Evolutionary conservation across 108 stramenopile genomes (phyloP), one percentile per base, ranked within the genome.

Genomic region (Epipyxis sp.): DNA sequence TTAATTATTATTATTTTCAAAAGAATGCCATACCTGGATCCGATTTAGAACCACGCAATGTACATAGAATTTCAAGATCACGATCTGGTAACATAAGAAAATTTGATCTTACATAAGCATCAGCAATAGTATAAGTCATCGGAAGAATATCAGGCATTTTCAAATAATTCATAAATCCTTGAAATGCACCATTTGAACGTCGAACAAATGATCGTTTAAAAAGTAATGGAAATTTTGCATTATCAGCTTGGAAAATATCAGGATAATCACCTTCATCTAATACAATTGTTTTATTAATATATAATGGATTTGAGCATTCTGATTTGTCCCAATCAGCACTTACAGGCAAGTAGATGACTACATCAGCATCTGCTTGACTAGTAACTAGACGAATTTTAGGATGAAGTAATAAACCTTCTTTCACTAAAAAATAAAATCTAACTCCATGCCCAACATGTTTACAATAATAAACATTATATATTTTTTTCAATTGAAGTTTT

Each of bases 251-350:
- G 29, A 10, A 69, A 1, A 69, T 29, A 1, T 62, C 40, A 30
- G 59, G 2, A 25, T 42, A 61, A 45, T 78, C 78, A 46, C 59
- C 40, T 46, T 78, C 78, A 67, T 78, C 78, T 27, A 78, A 44
- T 29, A 78, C 32, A 10, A 78, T 1, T 27, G 68, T 2, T 32
- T 59, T 57, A 40, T 6, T 1, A 1, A 3, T 1, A 42, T 6
- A 27, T 10, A 29, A 30, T 37, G 71, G 71, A 34, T 74, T 37
- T 13, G 6, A 1, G 32, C 62, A 59, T 37, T 1, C 67, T 34
- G 2, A 0, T 29, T 37, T 27, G 2, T 34, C 37, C 1, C 32
- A 62, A 27, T 6, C 27, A 42, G 78, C 32, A 1, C 2, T 68
- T 16, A 16, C 65, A 32, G 78, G 78, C 29, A 78, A 0, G 59